Evolutionary conservation across 306 rosid species (phyloP).

Genomic region (Ammopiptanthus mongolicus): DNA sequence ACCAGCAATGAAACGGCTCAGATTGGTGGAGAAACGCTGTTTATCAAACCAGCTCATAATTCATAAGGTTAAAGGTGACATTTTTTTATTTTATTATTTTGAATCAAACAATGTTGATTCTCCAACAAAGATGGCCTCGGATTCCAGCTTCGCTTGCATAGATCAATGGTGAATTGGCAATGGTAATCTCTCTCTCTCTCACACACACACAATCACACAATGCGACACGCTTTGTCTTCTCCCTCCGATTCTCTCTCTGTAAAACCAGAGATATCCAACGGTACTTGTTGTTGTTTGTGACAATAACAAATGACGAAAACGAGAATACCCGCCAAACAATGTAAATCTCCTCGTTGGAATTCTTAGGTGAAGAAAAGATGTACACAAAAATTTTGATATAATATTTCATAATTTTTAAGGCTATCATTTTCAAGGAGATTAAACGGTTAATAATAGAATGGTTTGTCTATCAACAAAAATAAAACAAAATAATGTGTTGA

Average conservation of each 20-base stretch:
- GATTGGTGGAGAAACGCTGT: constrained; percentile 22
- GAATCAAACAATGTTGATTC: not conserved
- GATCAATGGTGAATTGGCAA: not conserved
- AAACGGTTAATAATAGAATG: too few species aligned
- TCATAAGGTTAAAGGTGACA: constrained; percentile 10
- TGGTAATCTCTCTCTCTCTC: not conserved
- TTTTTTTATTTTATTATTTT: not conserved
- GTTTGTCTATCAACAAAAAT: too few species aligned
- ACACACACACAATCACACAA: not conserved
- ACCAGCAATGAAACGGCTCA: constrained; percentile 29
- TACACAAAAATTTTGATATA: too few species aligned
- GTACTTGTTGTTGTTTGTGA: not conserved
- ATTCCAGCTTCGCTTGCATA: constrained; percentile 18
- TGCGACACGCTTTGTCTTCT: not conserved
- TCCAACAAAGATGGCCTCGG: not conserved
- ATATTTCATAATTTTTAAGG: not conserved
- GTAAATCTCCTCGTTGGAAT: too few species aligned
- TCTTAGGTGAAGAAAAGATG: too few species aligned
- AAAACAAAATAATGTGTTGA: too few species aligned
- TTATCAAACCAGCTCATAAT: constrained; percentile 21
- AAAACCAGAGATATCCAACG: not conserved
- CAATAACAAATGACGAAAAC: not conserved
- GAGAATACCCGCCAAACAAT: not conserved
- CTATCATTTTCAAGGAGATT: too few species aligned
- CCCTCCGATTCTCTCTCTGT: not conserved